Evolutionary conservation across 805 yeast genomes (phyloP), one percentile per base, ranked within the genome.

Genomic region (Zygoascus biomembranicola): DNA sequence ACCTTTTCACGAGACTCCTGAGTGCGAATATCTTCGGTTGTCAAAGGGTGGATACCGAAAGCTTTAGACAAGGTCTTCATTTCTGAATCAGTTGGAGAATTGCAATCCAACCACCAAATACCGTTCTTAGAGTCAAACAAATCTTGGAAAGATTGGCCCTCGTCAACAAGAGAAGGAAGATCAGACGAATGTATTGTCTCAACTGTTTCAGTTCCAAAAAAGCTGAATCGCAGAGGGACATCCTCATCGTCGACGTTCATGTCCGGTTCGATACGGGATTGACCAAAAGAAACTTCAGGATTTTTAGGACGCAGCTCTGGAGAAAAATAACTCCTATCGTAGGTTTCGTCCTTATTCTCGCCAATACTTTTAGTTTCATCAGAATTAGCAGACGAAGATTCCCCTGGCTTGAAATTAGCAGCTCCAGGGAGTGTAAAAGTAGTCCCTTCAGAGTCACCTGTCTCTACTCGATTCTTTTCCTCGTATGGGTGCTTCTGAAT

Each of bases 1-100:
- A 92, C 97, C 70, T 92, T 92, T 73, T 92, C 99, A 71, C 99
- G 90, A 23, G 96, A 81, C 72, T 92, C 99, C 72, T 90, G 96
- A 81, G 89, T 87, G 54, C 96, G 76, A 59, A 92, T 90, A 82
- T 92, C 99, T 72, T 92, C 99, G 1, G 97, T 90, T 0, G 99
- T 92, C 75, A 92, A 82, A 32, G 99, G 99, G 74, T 92, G 99
- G 71, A 92, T 88, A 9, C 97, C 96, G 69, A 92, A 92, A 0
- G 97, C 94, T 63, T 90, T 90, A 9, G 97, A 85, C 43, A 94
- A 68, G 62, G 87, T 83, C 65, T 86, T 86, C 96, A 94, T 89
- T 70, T 94, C 99, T 19, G 83, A 82, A 65, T 92, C 98, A 0
- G 97, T 88, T 5, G 99, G 98, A 64, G 96, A 85, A 43, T 82